Base-by-base conservation (phyloP, 305 asterid species). In the Nicotiana rustica region DNA sequence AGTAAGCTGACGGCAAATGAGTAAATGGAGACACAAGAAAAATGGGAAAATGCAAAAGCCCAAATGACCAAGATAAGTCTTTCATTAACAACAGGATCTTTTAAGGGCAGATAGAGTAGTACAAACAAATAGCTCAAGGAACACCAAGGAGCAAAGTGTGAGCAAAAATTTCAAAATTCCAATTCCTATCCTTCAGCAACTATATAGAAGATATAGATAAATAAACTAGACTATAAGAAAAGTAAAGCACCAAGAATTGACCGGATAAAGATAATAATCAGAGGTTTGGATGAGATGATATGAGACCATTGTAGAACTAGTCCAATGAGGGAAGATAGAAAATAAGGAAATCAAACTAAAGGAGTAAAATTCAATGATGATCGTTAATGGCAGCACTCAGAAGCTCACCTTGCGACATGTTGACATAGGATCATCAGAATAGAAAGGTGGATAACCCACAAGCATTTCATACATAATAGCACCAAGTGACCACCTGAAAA, bases 401-500 rank as follows among this genome's bases (percentile, higher is more conserved):
- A 67, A 79, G 79, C 84, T 86, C 88, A 95, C 98, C 98, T 95
- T 95, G 86, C 98, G 85, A 88, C 98, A 95, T 25, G 98, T 95
- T 47, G 98, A 91, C 98, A 95, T 95, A 69, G 98, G 97, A 82
- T 95, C 98, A 84, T 95, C 98, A 59, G 98, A 92, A 83, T 95
- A 95, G 90, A 95, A 95, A 84, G 98, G 98, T 38, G 98, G 98
- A 85, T 95, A 95, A 61, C 98, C 98, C 67, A 95, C 98, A 62
- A 95, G 95, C 98, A 93, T 93, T 90, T 95, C 98, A 84, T 85
- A 95, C 97, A 93, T 95, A 86, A 95, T 95, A 85, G 98, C 97
- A 79, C 98, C 98, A 86, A 95, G 96, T 38, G 99, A 95, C 99
- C 99, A 95, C 98, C 99, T 95, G 86, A 86, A 87, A 52, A 90